Conservation (phyloP, 2,329 filamentous ascomycete genomes). For the Cladosporium sp. region DNA sequence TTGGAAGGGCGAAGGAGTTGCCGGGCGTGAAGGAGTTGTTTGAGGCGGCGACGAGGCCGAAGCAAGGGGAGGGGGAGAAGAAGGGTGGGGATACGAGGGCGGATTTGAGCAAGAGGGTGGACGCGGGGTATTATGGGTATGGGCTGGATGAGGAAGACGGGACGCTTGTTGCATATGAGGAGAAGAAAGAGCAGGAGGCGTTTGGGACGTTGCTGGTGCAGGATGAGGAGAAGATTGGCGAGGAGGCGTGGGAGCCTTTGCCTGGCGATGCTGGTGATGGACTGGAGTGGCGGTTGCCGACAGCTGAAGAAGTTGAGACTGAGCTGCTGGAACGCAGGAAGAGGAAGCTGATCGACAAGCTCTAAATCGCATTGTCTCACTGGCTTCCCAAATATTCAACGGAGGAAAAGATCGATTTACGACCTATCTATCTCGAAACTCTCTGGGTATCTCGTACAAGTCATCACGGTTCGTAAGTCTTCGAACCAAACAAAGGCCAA, state of each 20-base stretch:
- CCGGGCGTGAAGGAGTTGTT: constrained; percentile 97
- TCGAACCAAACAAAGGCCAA: constrained; percentile 12
- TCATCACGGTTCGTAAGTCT: constrained; percentile 14
- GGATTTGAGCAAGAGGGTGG: constrained; percentile 74
- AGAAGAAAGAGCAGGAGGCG: constrained; percentile 79
- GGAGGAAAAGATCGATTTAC: not conserved
- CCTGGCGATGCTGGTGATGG: constrained; percentile 88
- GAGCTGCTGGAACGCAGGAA: constrained; percentile 86
- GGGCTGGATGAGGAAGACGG: constrained; percentile 90
- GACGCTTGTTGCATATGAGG: constrained; percentile 76
- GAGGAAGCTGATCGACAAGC: constrained; percentile 74
- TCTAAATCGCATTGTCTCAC: not conserved
- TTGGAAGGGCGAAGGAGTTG: constrained; percentile 83
- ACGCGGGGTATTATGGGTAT: constrained; percentile 95
- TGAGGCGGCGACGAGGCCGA: constrained; percentile 65
- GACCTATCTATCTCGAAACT: not conserved
- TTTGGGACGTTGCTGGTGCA: constrained; percentile 66
- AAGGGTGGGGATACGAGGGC: constrained; percentile 64
- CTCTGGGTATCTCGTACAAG: constrained; percentile 20
- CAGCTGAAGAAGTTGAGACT: constrained; percentile 87
- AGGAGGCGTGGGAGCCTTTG: constrained; percentile 71
- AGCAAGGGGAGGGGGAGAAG: constrained; percentile 55
- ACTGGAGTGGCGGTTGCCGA: constrained; percentile 78
- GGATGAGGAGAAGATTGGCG: constrained; percentile 49
- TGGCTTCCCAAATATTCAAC: not conserved